Base-by-base conservation (phyloP, 1,139 yeast species). In the Blastobotrys proliferans region DNA sequence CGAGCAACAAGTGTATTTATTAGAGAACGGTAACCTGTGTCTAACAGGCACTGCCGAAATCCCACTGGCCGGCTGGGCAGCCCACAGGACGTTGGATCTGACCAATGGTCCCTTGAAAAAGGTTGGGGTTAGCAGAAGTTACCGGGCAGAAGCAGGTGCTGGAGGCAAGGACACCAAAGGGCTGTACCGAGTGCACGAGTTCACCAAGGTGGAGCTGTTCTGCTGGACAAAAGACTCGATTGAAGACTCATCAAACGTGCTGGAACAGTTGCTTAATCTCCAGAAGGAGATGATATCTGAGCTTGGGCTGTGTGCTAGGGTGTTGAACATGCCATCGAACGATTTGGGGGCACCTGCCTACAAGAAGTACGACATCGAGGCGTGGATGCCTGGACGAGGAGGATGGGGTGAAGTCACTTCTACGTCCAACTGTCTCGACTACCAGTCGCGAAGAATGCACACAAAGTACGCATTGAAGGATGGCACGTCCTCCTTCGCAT, bases 361-460 rank as follows among this genome's bases (percentile, higher is more conserved):
- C 63, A 82, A 83, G 57, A 94, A 94, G 63, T 87, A 81, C 57
- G 98, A 94, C 56, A 85, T 90, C 44, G 99, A 94, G 63, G 96
- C 94, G 0, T 87, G 96, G 92, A 92, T 94, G 97, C 98, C 97
- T 0, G 97, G 98, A 1, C 76, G 97, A 55, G 87, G 87, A 1
- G 65, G 67, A 1, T 94, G 95, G 87, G 99, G 99, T 2, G 99
- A 94, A 58, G 72, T 92, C 27, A 81, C 95, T 1, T 86, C 96
- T 33, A 72, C 94, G 1, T 88, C 97, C 1, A 92, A 90, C 58
- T 94, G 99, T 63, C 78, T 90, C 2, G 97, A 90, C 54, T 94
- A 78, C 61, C 99, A 94, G 64, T 69, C 95, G 6, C 73, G 96
- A 62, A 73, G 98, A 53, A 70, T 92, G 54, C 81, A 83, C 34